phyloP scores from a whole-genome alignment of 305 asterid species.

The Withania somnifera region DNA sequence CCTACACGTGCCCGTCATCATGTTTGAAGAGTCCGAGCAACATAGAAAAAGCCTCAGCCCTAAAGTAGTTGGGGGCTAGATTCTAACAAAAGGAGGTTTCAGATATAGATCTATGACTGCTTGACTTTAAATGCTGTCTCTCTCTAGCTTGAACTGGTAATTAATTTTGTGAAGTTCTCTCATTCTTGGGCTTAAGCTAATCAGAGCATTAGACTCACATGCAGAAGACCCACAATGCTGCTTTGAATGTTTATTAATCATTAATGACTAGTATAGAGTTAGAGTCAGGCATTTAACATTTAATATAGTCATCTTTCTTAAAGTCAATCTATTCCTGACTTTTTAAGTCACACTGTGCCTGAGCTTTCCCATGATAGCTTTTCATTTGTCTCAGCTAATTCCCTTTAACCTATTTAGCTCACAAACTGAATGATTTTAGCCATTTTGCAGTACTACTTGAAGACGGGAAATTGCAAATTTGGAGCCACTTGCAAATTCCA shows the following conservation, averaged over 20 bases:
- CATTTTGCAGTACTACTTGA: slow-evolving; percentile 64
- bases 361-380: background rate
- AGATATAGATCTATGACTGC: background rate
- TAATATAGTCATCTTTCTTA: background rate
- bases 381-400: background rate
- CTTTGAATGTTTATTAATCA: background rate
- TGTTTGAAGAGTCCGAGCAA: no score
- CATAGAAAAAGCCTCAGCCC: background rate
- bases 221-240: background rate
- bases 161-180: background rate
- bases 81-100: background rate
- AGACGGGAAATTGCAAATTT: slow-evolving; percentile 96
- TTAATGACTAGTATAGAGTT: background rate
- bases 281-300: background rate
- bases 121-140: background rate
- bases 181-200: background rate
- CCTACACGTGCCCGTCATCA: no score
- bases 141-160: background rate
- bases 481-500: slow-evolving; percentile 96
- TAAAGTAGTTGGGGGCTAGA: background rate
- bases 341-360: background rate
- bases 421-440: background rate
- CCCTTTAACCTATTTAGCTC: background rate
- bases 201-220: background rate
- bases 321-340: background rate